Evolutionary conservation across 495 filamentous ascomycete species (phyloP).

Genomic region (Aspergillus panamensis): DNA sequence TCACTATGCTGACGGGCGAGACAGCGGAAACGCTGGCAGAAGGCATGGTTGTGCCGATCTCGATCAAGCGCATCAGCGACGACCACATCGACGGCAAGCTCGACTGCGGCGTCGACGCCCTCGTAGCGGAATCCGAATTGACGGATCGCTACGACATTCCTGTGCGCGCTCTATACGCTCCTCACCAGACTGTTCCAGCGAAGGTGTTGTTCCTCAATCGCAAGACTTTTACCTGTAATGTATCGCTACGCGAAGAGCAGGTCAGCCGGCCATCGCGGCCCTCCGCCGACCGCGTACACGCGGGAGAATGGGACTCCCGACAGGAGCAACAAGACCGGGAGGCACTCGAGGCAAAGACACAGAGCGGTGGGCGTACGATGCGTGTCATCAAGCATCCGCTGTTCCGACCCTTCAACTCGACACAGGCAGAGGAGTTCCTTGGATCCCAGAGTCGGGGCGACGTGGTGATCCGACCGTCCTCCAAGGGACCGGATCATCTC

Average conservation of each 20-base stretch:
- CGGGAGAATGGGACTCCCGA: constrained; percentile 77
- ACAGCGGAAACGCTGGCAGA: constrained; percentile 75
- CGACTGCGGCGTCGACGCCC: constrained; percentile 89
- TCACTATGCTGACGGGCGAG: constrained; percentile 96
- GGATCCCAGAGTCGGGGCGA: constrained; percentile 81
- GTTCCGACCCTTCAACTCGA: constrained; percentile 87
- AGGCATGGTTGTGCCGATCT: constrained; percentile 88
- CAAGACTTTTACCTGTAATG: constrained; percentile 72
- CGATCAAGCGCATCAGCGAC: constrained; percentile 80
- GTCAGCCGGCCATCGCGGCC: constrained; percentile 65
- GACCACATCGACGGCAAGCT: constrained; percentile 91
- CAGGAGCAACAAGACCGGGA: constrained; percentile 78
- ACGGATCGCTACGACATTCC: constrained; percentile 59
- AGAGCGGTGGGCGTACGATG: constrained; percentile 73
- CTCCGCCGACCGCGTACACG: constrained; percentile 60
- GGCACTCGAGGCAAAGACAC: constrained; percentile 74
- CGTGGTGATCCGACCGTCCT: constrained; percentile 90
- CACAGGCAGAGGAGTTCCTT: constrained; percentile 90
- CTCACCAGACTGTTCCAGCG: constrained; percentile 79
- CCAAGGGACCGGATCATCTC: constrained; percentile 89
- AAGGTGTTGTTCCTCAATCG: constrained; percentile 84
- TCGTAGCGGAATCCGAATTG: constrained; percentile 69
- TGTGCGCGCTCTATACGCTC: constrained; percentile 55
- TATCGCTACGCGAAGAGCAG: constrained; percentile 78
- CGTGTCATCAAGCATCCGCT: constrained; percentile 96